These are phyloP conservation scores for Gyrodon lividus DNA, from an alignment of 768 basidiomycete genomes.

Conservation along the genomic window DNA sequence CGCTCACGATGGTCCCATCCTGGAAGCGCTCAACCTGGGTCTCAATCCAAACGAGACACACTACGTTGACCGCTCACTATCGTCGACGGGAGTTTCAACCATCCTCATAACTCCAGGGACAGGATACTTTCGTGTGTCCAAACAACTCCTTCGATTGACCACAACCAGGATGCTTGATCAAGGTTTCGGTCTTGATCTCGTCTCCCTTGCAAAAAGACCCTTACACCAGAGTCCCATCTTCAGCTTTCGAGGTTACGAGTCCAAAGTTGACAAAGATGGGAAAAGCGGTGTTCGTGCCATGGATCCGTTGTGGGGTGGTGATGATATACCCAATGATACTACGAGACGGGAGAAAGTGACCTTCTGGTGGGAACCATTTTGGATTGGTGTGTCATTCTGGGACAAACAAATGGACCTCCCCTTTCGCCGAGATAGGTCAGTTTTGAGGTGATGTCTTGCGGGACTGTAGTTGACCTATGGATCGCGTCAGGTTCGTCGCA, in stretches of 20 bases:
- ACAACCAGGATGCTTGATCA: conserved; percentile 93
- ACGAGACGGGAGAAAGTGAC: conserved; percentile 46
- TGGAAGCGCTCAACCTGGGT: conserved; percentile 91
- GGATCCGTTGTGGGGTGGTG: conserved; percentile 77
- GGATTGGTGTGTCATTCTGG: conserved; percentile 82
- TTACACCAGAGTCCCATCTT: conserved; percentile 93
- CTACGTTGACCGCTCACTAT: conserved; percentile 92
- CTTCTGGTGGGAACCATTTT: conserved; percentile 92
- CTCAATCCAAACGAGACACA: conserved; percentile 92
- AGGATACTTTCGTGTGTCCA: conserved; percentile 90
- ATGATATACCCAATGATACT: conserved; percentile 43
- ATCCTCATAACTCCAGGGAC: conserved; percentile 92
- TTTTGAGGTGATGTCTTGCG: conserved; percentile 1
- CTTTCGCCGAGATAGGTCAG: conserved; percentile 72
- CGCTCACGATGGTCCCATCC: conserved; percentile 93
- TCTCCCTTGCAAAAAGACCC: conserved; percentile 88
- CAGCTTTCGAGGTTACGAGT: conserved; percentile 74
- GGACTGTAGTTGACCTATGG: not conserved
- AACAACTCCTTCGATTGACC: conserved; percentile 84
- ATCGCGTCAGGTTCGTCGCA: conserved; percentile 70
- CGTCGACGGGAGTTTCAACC: conserved; percentile 80
- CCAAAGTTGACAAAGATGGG: conserved; percentile 48
- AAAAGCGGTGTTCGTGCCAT: conserved; percentile 46
- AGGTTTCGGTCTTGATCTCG: conserved; percentile 85
- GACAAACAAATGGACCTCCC: conserved; percentile 85